These are phyloP conservation scores for thale cress (Arabidopsis thaliana) DNA, from an alignment of 345 rosid species.

Conservation along the genomic window TAIR10.1 NC_003076.8:3215001-3215500, in stretches of 20 bases:
- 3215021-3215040: neutral
- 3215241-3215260: constrained; percentile 1
- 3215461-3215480: constrained; percentile 68
- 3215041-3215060: constrained; percentile 6
- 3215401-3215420: constrained; percentile 84
- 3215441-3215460: constrained; percentile 72
- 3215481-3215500: constrained; percentile 9
- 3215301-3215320: constrained; percentile 26
- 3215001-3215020: constrained; percentile 10
- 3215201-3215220: constrained; percentile 90
- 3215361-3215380: constrained; percentile 82
- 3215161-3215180: constrained; percentile 78
- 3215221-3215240: constrained; percentile 58
- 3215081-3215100: neutral
- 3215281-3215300: neutral
- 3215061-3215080: constrained; percentile 9
- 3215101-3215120: constrained; percentile 10
- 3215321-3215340: constrained; percentile 87
- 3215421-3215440: constrained; percentile 89
- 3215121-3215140: constrained; percentile 84
- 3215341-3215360: constrained; percentile 82
- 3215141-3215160: constrained; percentile 79
- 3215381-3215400: constrained; percentile 74
- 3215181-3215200: constrained; percentile 90
- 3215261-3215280: neutral